phyloP scores from a whole-genome alignment of 805 yeast species.

The Tetrapisispora namnaoensis region DNA sequence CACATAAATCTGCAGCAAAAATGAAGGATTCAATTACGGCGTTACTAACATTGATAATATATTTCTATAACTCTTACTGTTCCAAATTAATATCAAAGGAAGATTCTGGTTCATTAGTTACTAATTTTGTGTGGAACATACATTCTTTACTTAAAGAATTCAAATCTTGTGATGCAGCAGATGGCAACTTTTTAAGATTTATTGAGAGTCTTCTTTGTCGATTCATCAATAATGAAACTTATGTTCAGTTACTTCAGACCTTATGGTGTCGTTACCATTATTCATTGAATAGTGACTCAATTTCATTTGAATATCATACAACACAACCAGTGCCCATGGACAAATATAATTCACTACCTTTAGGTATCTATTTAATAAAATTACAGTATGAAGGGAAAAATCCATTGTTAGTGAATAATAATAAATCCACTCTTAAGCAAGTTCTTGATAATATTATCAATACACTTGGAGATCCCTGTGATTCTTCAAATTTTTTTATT shows the following conservation, averaged over 20 bases:
- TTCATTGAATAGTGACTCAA: constrained; percentile 46
- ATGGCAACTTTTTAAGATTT: constrained; percentile 52
- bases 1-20: constrained; percentile 34
- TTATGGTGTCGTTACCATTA: constrained; percentile 72
- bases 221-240: constrained; percentile 38
- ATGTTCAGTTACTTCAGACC: constrained; percentile 65
- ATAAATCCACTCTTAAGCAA: constrained; percentile 55
- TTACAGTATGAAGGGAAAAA: constrained; percentile 40
- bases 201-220: constrained; percentile 45
- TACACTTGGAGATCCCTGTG: constrained; percentile 55
- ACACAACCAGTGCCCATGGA: constrained; percentile 35
- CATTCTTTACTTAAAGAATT: constrained; percentile 69
- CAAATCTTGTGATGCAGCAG: constrained; percentile 55
- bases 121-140: constrained; percentile 39
- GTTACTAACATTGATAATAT: constrained; percentile 13
- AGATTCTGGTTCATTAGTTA: constrained; percentile 4
- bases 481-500: constrained; percentile 34
- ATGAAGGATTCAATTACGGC: constrained; percentile 39
- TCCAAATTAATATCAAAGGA: background rate
- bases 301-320: constrained; percentile 58
- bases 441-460: constrained; percentile 64
- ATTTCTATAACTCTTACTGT: constrained; percentile 6
- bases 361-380: constrained; percentile 28
- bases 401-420: constrained; percentile 49
- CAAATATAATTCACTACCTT: constrained; percentile 19